Evolutionary conservation across 164 flowering plant genomes (phyloP), one percentile per base, ranked within the genome.

Genomic region (Cinnamomum chago): DNA sequence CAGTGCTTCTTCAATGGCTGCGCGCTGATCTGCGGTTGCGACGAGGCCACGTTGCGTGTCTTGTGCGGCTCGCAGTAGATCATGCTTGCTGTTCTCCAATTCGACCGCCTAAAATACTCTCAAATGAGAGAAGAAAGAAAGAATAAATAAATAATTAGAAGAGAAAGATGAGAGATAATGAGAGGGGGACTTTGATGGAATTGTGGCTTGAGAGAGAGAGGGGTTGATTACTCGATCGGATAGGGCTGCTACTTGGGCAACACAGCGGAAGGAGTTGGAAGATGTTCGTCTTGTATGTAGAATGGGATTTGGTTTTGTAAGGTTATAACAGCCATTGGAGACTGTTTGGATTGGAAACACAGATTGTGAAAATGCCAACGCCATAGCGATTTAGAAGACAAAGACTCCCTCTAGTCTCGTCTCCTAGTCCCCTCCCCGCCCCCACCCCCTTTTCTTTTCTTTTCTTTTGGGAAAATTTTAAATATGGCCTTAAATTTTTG

Each of bases 21-120:
- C 87, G 65, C 98, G 94, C 80, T 93, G 91, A 75, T 90, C 90
- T 18, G 92, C 75, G 40, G 87, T 88, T 6, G 95, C 82, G 33
- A 79, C 66, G 17, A 90, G 85, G 23, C 99, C 99, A 14, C 99
- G 85, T 73, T 89, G 84, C 2, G 97, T 93, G 71, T 93, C 98
- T 72, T 89, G 95, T 15, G 88, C 74, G 22, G 86, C 82, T 73
- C 76, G 85, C 77, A 95, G 72, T 65, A 95, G 79, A 58, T 89
- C 82, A 25, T 85, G 85, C 75, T 95, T 95, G 70, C 82, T 82
- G 70, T 24, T 83, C 83, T 93, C 97, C 58, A 87, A 85, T 67
- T 79, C 88, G 10, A 40, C 35, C n/a, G 9, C 77, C 73, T 62
- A 65, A 62, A 50, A 27, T 17, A 10, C 18, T 18, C 50, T 9